A percentile compares a stretch with the other conserved stretches of the same genome.
These are phyloP conservation scores for Plectosphaerella sp. DNA, from an alignment of 2,329 filamentous ascomycete species.

Conservation along the genomic window DNA sequence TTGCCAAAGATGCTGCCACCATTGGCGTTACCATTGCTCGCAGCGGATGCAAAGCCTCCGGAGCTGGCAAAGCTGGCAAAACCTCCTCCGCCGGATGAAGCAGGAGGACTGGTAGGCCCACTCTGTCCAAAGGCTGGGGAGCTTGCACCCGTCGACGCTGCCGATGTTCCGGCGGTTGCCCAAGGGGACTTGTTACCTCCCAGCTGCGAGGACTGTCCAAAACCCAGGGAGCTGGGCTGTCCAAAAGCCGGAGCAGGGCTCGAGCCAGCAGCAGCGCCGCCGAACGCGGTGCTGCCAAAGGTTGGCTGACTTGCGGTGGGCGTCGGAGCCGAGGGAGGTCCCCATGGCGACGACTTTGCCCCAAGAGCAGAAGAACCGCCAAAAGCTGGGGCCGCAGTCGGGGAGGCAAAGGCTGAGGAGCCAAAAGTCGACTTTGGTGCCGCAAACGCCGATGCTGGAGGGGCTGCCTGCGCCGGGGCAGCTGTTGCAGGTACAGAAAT, in stretches of 20 bases:
- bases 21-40: slow-evolving; percentile 26
- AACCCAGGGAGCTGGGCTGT: slow-evolving; percentile 37
- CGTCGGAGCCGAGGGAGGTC: slow-evolving; percentile 11
- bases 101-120: slow-evolving; percentile 33
- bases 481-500: slow-evolving; percentile 22
- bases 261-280: slow-evolving; percentile 27
- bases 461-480: slow-evolving; percentile 18
- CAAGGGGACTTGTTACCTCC: slow-evolving; percentile 50
- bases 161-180: slow-evolving; percentile 30
- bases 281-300: slow-evolving; percentile 41
- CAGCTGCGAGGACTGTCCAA: slow-evolving; percentile 47
- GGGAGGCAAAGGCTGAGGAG: slow-evolving; percentile 9
- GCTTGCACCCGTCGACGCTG: slow-evolving; percentile 22
- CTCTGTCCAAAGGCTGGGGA: slow-evolving; percentile 51
- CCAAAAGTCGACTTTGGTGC: slow-evolving; percentile 31
- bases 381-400: slow-evolving; percentile 6
- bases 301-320: slow-evolving; percentile 3
- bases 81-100: slow-evolving; percentile 26
- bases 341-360: slow-evolving; percentile 49
- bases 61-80: slow-evolving; percentile 52
- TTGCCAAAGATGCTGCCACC: slow-evolving; percentile 34
- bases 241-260: slow-evolving; percentile 41
- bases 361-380: slow-evolving; percentile 45
- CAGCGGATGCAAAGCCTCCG: slow-evolving; percentile 50
- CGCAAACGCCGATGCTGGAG: slow-evolving; percentile 23